These are phyloP conservation scores for Vanrija pseudolonga DNA, from an alignment of 1,284 basidiomycete genomes.

Conservation along the genomic window DNA sequence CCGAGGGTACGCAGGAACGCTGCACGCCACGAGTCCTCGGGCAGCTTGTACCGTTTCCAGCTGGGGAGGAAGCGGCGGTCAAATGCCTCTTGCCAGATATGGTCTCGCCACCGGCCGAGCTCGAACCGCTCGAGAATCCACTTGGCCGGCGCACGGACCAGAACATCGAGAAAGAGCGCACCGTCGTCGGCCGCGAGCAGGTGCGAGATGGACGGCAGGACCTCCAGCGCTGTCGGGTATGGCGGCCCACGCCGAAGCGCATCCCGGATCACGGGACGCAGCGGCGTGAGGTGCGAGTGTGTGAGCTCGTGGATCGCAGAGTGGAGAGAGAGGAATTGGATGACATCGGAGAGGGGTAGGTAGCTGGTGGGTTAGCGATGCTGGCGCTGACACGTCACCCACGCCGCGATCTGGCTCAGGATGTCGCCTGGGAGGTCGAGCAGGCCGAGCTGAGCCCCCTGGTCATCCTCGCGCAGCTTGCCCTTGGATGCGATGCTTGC, in stretches of 20 bases:
- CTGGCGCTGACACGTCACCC: background rate
- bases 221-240: constrained; percentile 32
- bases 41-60: constrained; percentile 37
- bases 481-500: background rate
- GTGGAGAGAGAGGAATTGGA: constrained; percentile 34
- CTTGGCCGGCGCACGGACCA: constrained; percentile 33
- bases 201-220: constrained; percentile 32
- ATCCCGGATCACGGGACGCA: constrained; percentile 24
- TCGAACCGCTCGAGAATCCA: constrained; percentile 44
- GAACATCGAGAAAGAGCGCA: constrained; percentile 29
- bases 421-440: constrained; percentile 39
- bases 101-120: constrained; percentile 29
- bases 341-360: constrained; percentile 28
- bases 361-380: constrained; percentile 19
- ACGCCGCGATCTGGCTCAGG: constrained; percentile 35
- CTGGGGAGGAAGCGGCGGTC: constrained; percentile 37
- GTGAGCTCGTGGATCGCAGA: constrained; percentile 28
- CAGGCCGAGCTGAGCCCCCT: constrained; percentile 7
- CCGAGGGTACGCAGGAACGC: constrained; percentile 37
- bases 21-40: constrained; percentile 40
- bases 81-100: constrained; percentile 40
- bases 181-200: constrained; percentile 20
- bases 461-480: background rate
- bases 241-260: constrained; percentile 24
- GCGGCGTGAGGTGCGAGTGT: constrained; percentile 32